Conservation (phyloP, 1,284 basidiomycete species). For the Moesziomyces antarcticus region DNA sequence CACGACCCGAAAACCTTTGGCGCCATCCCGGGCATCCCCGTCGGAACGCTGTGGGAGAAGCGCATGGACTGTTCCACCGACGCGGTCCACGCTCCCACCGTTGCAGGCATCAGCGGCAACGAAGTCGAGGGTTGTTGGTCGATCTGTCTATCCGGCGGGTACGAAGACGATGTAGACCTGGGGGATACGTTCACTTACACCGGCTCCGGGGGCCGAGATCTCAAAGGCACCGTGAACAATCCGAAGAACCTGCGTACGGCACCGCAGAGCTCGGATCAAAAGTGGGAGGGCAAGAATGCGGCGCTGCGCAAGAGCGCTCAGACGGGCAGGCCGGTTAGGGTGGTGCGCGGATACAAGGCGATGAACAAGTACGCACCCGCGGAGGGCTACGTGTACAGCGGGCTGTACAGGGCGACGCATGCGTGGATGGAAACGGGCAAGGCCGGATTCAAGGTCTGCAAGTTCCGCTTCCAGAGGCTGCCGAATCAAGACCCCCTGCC, state of each 20-base stretch:
- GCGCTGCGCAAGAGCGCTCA: constrained; percentile 76
- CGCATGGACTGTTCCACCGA: constrained; percentile 49
- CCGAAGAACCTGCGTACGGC: constrained; percentile 84
- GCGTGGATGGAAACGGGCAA: constrained; percentile 37
- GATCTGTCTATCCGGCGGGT: constrained; percentile 80
- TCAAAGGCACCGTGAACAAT: constrained; percentile 79
- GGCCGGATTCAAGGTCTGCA: constrained; percentile 43
- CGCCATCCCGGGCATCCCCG: constrained; percentile 67
- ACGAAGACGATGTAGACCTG: constrained; percentile 83
- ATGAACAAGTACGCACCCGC: constrained; percentile 69
- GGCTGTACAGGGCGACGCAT: constrained; percentile 78
- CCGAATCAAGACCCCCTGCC: constrained; percentile 31
- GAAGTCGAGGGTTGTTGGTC: constrained; percentile 77
- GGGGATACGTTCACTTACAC: constrained; percentile 80
- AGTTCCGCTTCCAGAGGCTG: constrained; percentile 28
- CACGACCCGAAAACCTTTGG: constrained; percentile 56
- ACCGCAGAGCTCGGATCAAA: constrained; percentile 81
- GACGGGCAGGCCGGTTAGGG: constrained; percentile 80
- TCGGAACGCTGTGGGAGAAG: constrained; percentile 46
- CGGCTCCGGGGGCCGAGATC: constrained; percentile 77
- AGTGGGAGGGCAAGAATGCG: constrained; percentile 79
- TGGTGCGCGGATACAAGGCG: constrained; percentile 84
- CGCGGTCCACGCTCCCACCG: constrained; percentile 73
- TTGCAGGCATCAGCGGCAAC: constrained; percentile 79
- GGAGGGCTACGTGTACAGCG: constrained; percentile 81